Evolutionary conservation across 2,329 filamentous ascomycete genomes (phyloP), one percentile per base, ranked within the genome.

Genomic region (Alternaria consortialis): DNA sequence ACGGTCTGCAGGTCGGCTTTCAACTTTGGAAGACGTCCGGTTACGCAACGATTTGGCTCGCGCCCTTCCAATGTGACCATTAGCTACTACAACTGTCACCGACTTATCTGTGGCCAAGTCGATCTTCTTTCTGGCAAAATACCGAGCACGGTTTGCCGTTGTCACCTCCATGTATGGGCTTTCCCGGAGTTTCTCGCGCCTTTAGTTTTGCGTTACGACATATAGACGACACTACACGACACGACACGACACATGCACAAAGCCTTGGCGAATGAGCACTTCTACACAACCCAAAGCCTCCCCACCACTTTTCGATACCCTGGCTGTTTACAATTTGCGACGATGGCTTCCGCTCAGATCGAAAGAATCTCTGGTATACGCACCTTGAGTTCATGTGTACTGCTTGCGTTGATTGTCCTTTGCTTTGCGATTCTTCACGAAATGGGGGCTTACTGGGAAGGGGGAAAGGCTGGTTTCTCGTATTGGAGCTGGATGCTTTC

Each of bases 11-110:
- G 29, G 20, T 40, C 55, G 50, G 40, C 34, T 50, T 51, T 23
- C 27, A 36, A 3, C n/a, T 56, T 11, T 17, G 39, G 37, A 51
- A 25, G 25, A 42, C 7, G 31, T 39, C 17, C 31, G 56, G 54
- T 34, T 52, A 56, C 64, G 63, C 67, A 57, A 64, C 62, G 58
- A 65, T 63, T 62, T 47, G 63, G 62, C 60, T 58, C 46, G 53
- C 39, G 32, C 7, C 34, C 32, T 40, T 46, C 27, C 54, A 36
- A 48, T 65, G 53, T 60, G 57, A 56, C 13, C 17, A 60, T 32
- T 61, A 53, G 54, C 17, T 40, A 52, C 42, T 32, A 52, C 40
- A 50, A 44, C 34, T 56, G 48, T 56, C 54, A 58, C 23, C 36
- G 39, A 61, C 46, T 32, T 29, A 40, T 40, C 11, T 46, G 32